A percentile compares a stretch with the other conserved stretches of the same genome.
Evolutionary conservation across 306 rosid genomes (phyloP).

Genomic region (Corylus americana): DNA sequence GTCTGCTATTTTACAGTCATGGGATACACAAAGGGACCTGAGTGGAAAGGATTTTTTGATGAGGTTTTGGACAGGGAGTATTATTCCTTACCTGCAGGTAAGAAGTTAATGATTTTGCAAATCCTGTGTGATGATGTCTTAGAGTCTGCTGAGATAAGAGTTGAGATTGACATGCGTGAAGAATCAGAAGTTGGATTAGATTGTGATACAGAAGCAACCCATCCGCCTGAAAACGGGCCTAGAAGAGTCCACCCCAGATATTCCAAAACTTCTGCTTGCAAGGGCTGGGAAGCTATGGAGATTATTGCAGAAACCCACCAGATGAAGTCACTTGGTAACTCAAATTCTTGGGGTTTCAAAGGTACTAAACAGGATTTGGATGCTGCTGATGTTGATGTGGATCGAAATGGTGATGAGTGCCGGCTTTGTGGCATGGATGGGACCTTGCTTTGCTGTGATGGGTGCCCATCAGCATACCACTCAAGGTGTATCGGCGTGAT

Average conservation of each 20-base stretch:
- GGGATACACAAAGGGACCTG: slow-evolving; percentile 60
- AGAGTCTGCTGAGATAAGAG: slow-evolving; percentile 65
- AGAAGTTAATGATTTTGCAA: slow-evolving; percentile 78
- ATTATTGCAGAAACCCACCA: slow-evolving; percentile 39
- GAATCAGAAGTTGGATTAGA: slow-evolving; percentile 76
- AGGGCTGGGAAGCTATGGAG: slow-evolving; percentile 58
- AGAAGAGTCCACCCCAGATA: slow-evolving; percentile 74
- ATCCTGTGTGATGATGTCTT: slow-evolving; percentile 77
- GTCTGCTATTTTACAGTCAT: slow-evolving; percentile 64
- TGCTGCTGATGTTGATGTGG: slow-evolving; percentile 47
- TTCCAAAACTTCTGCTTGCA: slow-evolving; percentile 64
- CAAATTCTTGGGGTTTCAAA: slow-evolving; percentile 30
- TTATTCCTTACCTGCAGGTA: slow-evolving; percentile 61
- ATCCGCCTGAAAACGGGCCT: slow-evolving; percentile 56
- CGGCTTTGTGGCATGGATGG: slow-evolving; percentile 99
- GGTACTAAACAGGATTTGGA: slow-evolving; percentile 39
- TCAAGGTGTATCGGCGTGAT: slow-evolving; percentile 93
- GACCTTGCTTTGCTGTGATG: slow-evolving; percentile 93
- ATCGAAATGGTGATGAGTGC: slow-evolving; percentile 86
- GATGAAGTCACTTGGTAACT: slow-evolving; percentile 39
- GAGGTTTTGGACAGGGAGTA: slow-evolving; percentile 68
- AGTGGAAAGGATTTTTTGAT: slow-evolving; percentile 68
- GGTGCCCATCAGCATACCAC: slow-evolving; percentile 98
- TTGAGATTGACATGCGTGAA: slow-evolving; percentile 77
- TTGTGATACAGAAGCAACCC: slow-evolving; percentile 59